These are phyloP conservation scores for Fraxinus excelsior DNA, from an alignment of 257 asterid genomes.

Conservation along the genomic window DNA sequence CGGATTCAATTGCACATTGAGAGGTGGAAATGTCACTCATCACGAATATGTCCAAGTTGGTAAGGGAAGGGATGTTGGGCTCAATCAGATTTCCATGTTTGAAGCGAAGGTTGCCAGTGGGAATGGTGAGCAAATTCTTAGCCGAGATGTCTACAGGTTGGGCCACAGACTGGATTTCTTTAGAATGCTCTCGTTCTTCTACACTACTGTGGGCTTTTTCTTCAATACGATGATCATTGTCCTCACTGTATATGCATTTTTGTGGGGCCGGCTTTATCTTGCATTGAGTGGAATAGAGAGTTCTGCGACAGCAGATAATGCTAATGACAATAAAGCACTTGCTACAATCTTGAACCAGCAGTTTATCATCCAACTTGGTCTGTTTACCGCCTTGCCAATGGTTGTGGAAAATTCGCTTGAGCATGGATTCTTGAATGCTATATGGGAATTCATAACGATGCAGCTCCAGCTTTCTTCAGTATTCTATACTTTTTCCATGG, in stretches of 20 bases:
- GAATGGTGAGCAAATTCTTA: constrained; percentile 92
- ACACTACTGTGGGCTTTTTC: constrained; percentile 93
- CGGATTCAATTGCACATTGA: constrained; percentile 95
- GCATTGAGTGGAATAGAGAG: constrained; percentile 95
- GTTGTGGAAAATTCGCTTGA: constrained; percentile 94
- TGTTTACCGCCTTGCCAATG: constrained; percentile 96
- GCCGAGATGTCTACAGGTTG: constrained; percentile 95
- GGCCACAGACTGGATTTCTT: constrained; percentile 97
- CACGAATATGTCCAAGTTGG: constrained; percentile 99
- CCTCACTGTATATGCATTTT: constrained; percentile 87
- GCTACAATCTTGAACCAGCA: constrained; percentile 97
- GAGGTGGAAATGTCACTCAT: constrained; percentile 97
- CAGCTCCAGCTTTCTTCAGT: constrained; percentile 96
- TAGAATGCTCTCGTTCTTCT: constrained; percentile 97
- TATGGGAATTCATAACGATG: constrained; percentile 97
- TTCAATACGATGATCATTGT: constrained; percentile 95
- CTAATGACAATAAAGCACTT: constrained; percentile 78
- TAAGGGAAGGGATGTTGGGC: constrained; percentile 98
- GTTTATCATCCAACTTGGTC: constrained; percentile 91
- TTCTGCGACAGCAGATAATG: constrained; percentile 44
- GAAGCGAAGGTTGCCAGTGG: constrained; percentile 99
- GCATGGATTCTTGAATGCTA: constrained; percentile 87
- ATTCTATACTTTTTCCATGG: constrained; percentile 96
- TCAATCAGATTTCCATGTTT: constrained; percentile 94
- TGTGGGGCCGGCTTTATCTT: constrained; percentile 97